Evolutionary conservation across 2,329 filamentous ascomycete species (phyloP).

Genomic region (Knoxdaviesia capensis): DNA sequence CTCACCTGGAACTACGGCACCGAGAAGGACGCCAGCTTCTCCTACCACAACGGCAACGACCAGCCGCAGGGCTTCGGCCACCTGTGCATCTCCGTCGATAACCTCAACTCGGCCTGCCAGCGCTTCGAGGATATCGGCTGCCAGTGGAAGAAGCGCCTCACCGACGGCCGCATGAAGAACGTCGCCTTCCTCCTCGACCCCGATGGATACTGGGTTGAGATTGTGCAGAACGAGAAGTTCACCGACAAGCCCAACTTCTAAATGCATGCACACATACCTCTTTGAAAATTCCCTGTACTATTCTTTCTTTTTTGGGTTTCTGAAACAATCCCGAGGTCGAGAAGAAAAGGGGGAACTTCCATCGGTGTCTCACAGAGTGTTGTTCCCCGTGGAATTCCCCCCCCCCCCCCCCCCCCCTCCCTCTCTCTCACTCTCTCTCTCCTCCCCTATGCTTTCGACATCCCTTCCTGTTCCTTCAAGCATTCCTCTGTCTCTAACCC

Average conservation of each 20-base stretch:
- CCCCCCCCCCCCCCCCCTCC: no score
- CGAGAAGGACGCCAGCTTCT: constrained; percentile 67
- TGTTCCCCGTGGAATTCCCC: no score
- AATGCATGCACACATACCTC: constrained; percentile 8
- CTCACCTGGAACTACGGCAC: constrained; percentile 72
- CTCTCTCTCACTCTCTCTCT: no score
- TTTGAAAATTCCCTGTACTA: neutral
- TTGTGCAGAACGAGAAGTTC: constrained; percentile 60
- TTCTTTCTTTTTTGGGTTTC: neutral
- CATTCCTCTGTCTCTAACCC: no score
- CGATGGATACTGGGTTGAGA: constrained; percentile 66
- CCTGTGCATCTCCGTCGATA: constrained; percentile 73
- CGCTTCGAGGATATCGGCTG: constrained; percentile 68
- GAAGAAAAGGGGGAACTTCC: no score
- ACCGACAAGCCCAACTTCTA: constrained; percentile 31
- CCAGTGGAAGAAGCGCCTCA: constrained; percentile 88
- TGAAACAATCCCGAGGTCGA: no score
- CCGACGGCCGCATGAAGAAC: constrained; percentile 82
- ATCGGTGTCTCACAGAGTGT: no score
- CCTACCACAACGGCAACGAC: constrained; percentile 83
- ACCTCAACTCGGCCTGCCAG: constrained; percentile 70
- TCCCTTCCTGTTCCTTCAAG: no score
- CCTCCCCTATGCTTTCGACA: no score
- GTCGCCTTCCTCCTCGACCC: constrained; percentile 83
- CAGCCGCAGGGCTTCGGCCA: constrained; percentile 89